Base-by-base conservation (phyloP, 2,329 filamentous ascomycete genomes). In the Rugonectria rugulosa region DNA sequence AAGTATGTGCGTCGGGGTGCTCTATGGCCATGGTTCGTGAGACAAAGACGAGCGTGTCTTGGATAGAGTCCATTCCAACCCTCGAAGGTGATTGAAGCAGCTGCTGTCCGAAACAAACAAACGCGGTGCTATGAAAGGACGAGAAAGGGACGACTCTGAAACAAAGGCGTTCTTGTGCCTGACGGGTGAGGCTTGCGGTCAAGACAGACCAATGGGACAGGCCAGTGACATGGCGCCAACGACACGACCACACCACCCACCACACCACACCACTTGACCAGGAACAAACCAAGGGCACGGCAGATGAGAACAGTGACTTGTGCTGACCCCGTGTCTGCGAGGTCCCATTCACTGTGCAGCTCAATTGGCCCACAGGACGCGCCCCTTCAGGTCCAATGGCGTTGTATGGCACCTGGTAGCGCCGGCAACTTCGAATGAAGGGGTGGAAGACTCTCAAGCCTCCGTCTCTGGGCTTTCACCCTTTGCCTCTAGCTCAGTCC, bases 71-170 rank as follows among this genome's bases (percentile, higher is more conserved):
- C 55, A 61, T 66, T 61, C 41, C 60, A 29, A 40, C 21, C 17
- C 37, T 47, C 48, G 51, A 58, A 53, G 56, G 37, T 47, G 36
- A 45, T 31, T 41, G n/a, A 17, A 20, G 48, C 52, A 37, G 26
- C 14, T n/a, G 34, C 34, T 36, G 45, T 43, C 53, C 31, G 20
- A 32, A 29, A 38, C 20, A 27, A 20, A 15, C n/a, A 29, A 42
- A 51, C 38, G 38, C 5, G 8, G 11, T 7, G 17, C 29, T 46
- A 51, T 46, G 57, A 65, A 32, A 34, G 55, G 38, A 31, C 56
- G 41, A 53, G 52, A 53, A 57, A 56, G 46, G 50, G 48, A 40
- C 38, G 29, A 40, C 44, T 44, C 59, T 66, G 64, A 67, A 67
- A 67, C 64, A 65, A 59, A 60, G 55, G 52, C 49, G 29, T 61